These are phyloP conservation scores for Blattamonas nauphoetae DNA, from an alignment of 78 protist genomes.

Conservation along the genomic window DNA sequence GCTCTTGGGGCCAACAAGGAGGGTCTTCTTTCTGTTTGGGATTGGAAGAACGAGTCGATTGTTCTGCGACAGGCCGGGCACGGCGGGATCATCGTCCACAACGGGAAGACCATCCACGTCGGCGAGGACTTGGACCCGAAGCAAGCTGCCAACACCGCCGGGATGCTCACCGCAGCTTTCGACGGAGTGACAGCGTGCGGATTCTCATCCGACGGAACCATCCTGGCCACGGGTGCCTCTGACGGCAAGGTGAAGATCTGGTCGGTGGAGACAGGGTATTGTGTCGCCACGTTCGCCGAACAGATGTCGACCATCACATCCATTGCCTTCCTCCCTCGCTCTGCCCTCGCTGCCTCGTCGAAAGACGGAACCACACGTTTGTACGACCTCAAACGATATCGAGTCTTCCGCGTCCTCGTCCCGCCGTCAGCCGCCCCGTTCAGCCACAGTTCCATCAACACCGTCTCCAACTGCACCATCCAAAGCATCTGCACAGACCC, in stretches of 20 bases:
- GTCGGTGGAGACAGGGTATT: not conserved
- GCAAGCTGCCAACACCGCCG: not conserved
- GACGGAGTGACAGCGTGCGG: constrained; percentile 32
- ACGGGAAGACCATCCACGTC: not conserved
- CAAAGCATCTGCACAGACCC: not conserved
- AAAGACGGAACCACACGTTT: not conserved
- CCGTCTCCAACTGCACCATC: not conserved
- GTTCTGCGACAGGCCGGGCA: not conserved
- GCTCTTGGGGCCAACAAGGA: not conserved
- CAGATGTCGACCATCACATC: not conserved
- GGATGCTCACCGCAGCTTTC: constrained; percentile 34
- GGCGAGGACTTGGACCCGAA: no score
- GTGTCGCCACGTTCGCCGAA: constrained; percentile 5
- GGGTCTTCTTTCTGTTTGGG: not conserved
- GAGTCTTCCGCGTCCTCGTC: not conserved
- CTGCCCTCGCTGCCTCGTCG: not conserved
- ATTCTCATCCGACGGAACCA: constrained; percentile 17
- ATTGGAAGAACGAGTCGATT: not conserved
- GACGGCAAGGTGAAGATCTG: constrained; percentile 22
- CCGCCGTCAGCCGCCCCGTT: not conserved
- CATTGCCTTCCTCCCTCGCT: not conserved
- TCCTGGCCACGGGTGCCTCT: constrained; percentile 5
- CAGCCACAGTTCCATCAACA: not conserved
- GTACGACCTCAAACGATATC: not conserved
- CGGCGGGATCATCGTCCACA: not conserved